Percentiles rank a stretch among this genome's conserved stretches.
Evolutionary conservation across 768 basidiomycete species (phyloP).

Genomic region (Ramaria sp.): DNA sequence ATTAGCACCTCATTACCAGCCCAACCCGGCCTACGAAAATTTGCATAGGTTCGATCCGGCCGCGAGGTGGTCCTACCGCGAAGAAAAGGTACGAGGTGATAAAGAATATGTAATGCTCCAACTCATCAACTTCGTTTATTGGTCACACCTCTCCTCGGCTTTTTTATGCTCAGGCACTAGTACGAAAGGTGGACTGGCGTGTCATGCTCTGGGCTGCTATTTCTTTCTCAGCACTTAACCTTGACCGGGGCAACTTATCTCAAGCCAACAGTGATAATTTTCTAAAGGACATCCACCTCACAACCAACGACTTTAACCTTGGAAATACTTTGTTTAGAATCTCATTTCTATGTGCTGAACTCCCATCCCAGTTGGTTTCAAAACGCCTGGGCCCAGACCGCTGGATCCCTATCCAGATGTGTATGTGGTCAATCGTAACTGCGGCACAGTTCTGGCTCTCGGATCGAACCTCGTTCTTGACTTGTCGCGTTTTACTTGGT

Average conservation of each 20-base stretch:
- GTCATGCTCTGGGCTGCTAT: slow-evolving; percentile 48
- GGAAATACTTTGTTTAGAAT: slow-evolving; percentile 46
- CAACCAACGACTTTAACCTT: slow-evolving; percentile 45
- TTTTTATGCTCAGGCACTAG: slow-evolving; percentile 24
- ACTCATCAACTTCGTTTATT: neutral
- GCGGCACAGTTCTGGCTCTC: slow-evolving; percentile 44
- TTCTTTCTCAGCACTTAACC: slow-evolving; percentile 45
- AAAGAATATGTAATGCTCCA: too few species aligned
- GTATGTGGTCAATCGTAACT: slow-evolving; percentile 41
- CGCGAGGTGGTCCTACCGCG: slow-evolving; percentile 49
- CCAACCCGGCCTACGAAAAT: slow-evolving; percentile 43
- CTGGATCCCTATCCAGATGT: slow-evolving; percentile 54
- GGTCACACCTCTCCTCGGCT: neutral
- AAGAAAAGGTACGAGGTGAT: slow-evolving; percentile 32
- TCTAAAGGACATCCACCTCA: slow-evolving; percentile 43
- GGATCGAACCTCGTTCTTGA: slow-evolving; percentile 40
- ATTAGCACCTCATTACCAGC: slow-evolving; percentile 36
- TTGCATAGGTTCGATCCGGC: slow-evolving; percentile 44
- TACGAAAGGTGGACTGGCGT: slow-evolving; percentile 51
- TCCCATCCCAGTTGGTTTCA: slow-evolving; percentile 53
- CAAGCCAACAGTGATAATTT: slow-evolving; percentile 53
- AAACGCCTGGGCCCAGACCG: slow-evolving; percentile 54
- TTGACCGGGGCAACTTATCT: slow-evolving; percentile 42
- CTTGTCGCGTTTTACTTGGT: slow-evolving; percentile 38
- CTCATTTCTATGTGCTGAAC: slow-evolving; percentile 42